Percentiles rank a stretch among this genome's conserved stretches.
These are phyloP conservation scores for Cochlearia excelsa DNA, from an alignment of 345 rosid species.

Conservation along the genomic window DNA sequence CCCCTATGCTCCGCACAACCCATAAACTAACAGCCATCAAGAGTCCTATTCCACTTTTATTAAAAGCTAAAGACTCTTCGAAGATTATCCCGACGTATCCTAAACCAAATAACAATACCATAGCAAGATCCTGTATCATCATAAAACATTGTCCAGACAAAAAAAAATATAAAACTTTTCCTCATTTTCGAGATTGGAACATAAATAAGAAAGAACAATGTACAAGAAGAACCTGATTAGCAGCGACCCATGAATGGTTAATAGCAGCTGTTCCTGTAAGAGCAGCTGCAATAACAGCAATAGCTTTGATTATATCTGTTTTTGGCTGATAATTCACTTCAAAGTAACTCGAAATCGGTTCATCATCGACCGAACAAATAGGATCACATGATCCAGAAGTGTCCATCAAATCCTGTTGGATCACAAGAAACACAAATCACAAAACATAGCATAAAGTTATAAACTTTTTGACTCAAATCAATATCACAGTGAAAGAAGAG, in stretches of 20 bases:
- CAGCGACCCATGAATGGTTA: slow-evolving; percentile 94
- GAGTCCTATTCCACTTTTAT: slow-evolving; percentile 92
- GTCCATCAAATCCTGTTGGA: slow-evolving; percentile 52
- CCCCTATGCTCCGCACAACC: slow-evolving; percentile 86
- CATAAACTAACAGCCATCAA: slow-evolving; percentile 97
- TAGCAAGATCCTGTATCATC: slow-evolving; percentile 82
- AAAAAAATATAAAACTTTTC: slow-evolving; percentile 24
- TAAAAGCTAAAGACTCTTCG: slow-evolving; percentile 91
- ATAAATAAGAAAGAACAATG: slow-evolving; percentile 28
- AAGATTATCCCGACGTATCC: slow-evolving; percentile 91
- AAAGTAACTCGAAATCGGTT: slow-evolving; percentile 67
- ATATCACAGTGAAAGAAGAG: background rate
- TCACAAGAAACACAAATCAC: background rate
- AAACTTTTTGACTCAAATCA: background rate
- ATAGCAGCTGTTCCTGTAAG: slow-evolving; percentile 79
- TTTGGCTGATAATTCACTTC: slow-evolving; percentile 72
- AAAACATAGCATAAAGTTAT: no score
- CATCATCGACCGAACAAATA: slow-evolving; percentile 71
- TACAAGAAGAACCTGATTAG: slow-evolving; percentile 83
- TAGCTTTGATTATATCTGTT: slow-evolving; percentile 76
- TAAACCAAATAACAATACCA: slow-evolving; percentile 79
- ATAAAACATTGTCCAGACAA: slow-evolving; percentile 44
- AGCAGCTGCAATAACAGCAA: slow-evolving; percentile 74
- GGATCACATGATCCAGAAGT: slow-evolving; percentile 70
- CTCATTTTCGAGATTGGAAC: slow-evolving; percentile 48